Conservation (phyloP, 2,329 filamentous ascomycete genomes). For the Alternaria consortialis region DNA sequence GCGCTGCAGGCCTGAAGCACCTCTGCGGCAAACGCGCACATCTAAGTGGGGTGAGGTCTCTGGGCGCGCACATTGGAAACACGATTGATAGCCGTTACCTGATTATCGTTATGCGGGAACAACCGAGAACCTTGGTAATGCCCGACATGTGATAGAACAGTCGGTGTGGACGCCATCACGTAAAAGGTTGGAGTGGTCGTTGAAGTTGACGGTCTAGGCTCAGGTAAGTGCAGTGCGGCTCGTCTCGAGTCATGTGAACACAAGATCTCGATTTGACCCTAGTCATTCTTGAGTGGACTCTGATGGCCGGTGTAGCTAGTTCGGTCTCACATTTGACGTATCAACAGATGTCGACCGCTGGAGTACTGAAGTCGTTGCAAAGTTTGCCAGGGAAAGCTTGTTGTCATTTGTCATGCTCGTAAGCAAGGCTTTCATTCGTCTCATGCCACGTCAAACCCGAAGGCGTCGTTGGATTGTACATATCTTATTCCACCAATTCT, state of each 20-base stretch:
- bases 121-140: not conserved
- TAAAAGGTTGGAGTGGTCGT: not conserved
- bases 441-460: not conserved
- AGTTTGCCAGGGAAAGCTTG: not conserved
- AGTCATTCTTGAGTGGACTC: not conserved
- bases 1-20: not conserved
- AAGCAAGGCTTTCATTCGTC: not conserved
- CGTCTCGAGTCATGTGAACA: not conserved
- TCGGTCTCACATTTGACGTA: not conserved
- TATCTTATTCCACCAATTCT: not conserved
- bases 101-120: not conserved
- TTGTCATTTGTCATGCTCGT: conserved; percentile 1
- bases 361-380: not conserved
- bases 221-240: not conserved
- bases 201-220: not conserved
- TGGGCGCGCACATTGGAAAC: not conserved
- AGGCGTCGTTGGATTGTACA: not conserved
- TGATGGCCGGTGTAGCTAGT: not conserved
- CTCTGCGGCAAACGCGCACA: not conserved
- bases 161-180: not conserved
- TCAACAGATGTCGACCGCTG: not conserved
- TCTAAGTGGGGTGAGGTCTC: not conserved
- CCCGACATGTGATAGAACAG: not conserved
- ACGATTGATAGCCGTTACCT: not conserved
- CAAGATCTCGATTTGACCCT: not conserved